Conservation (phyloP, 768 basidiomycete species). For the Rhodotorula kratochvilovae region DNA sequence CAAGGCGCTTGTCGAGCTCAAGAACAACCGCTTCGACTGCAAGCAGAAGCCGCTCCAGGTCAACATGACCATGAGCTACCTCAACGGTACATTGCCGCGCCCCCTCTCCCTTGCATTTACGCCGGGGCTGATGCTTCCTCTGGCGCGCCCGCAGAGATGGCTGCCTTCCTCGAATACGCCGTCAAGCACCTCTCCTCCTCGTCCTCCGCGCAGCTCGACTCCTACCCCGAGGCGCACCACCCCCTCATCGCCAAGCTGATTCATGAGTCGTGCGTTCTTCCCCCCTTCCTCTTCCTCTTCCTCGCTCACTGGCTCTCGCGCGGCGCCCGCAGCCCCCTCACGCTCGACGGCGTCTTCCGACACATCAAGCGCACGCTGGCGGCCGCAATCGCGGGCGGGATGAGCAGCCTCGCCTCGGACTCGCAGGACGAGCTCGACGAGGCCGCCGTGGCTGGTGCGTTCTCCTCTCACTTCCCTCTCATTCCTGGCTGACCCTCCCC, state of each 20-base stretch:
- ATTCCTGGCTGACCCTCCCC: too few relatives aligned
- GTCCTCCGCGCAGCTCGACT: conserved; percentile 53
- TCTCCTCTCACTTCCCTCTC: not conserved
- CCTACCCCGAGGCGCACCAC: conserved; percentile 64
- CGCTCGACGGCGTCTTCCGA: conserved; percentile 60
- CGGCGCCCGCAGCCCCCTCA: conserved; percentile 62
- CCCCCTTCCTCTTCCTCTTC: not conserved
- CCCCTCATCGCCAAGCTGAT: conserved; percentile 74
- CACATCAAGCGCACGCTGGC: conserved; percentile 70
- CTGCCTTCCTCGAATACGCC: conserved; percentile 47
- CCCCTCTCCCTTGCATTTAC: too few relatives aligned
- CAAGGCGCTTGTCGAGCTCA: not conserved
- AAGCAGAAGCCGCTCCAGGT: conserved; percentile 32
- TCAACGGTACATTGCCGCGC: conserved; percentile 59
- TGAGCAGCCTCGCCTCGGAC: conserved; percentile 17
- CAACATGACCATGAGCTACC: conserved; percentile 58
- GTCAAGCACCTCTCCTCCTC: conserved; percentile 54
- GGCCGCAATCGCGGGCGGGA: conserved; percentile 53
- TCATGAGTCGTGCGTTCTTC: conserved; percentile 71
- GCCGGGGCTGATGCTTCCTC: not conserved
- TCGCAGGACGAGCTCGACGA: conserved; percentile 17
- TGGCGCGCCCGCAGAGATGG: conserved; percentile 30
- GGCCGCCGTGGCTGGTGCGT: conserved; percentile 1
- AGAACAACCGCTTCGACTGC: conserved; percentile 29
- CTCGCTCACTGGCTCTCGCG: too few relatives aligned